A percentile compares a stretch with the other conserved stretches of the same genome.
phyloP scores from a whole-genome alignment of 192 early-diverging fungal species.

The Phycomyces blakesleeanus region DNA sequence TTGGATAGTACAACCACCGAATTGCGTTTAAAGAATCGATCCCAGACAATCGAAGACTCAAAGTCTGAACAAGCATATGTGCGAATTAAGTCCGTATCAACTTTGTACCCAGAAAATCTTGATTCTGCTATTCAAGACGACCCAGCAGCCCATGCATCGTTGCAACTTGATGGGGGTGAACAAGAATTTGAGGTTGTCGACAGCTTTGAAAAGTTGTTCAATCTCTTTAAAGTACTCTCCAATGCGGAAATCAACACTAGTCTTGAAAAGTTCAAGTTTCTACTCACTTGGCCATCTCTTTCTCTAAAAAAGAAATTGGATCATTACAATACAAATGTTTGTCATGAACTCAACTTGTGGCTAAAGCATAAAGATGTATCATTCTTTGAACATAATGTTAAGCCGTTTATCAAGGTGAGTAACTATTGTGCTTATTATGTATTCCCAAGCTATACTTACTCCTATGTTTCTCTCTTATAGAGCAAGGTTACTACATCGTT shows the following conservation, averaged over 20 bases:
- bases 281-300: slow-evolving; percentile 35
- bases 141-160: not conserved
- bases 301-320: slow-evolving; percentile 28
- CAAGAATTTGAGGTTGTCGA: slow-evolving; percentile 23
- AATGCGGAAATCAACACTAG: not conserved
- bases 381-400: slow-evolving; percentile 37
- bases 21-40: slow-evolving; percentile 5
- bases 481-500: slow-evolving; percentile 45
- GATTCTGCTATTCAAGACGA: not conserved
- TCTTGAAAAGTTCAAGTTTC: slow-evolving; percentile 22
- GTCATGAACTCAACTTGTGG: slow-evolving; percentile 49
- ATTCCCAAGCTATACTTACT: not conserved
- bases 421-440: not conserved
- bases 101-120: not conserved
- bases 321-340: slow-evolving; percentile 32
- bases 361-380: slow-evolving; percentile 41
- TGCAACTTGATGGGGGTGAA: not conserved
- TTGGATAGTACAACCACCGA: not conserved
- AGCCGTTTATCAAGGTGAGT: slow-evolving; percentile 42
- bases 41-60: slow-evolving; percentile 2
- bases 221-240: slow-evolving; percentile 3
- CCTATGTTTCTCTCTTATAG: slow-evolving; percentile 25
- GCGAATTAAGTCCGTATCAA: slow-evolving; percentile 8
- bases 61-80: slow-evolving; percentile 4
- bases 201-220: slow-evolving; percentile 22